phyloP scores from a whole-genome alignment of 768 basidiomycete species.

The Hericium alpestre region DNA sequence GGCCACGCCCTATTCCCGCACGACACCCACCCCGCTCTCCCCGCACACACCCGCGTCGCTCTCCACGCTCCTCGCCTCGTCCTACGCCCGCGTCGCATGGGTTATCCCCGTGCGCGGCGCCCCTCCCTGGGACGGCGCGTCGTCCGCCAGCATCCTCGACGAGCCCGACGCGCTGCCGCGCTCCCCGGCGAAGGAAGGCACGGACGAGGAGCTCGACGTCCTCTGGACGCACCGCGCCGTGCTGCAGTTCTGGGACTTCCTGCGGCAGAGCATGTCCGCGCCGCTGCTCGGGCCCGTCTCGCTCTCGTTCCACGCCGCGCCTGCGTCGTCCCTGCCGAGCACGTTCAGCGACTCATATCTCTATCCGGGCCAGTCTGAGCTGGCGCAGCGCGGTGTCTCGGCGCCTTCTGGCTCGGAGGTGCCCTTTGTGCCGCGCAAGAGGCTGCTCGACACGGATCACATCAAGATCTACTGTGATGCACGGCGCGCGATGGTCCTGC shows the following conservation, averaged over 20 bases:
- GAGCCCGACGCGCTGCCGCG: constrained; percentile 13
- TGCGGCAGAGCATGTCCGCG: constrained; percentile 27
- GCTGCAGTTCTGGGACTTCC: constrained; percentile 39
- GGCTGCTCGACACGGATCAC: constrained; percentile 25
- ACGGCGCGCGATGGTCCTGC: constrained; percentile 33
- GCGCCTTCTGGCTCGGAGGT: not conserved
- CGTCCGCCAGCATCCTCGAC: constrained; percentile 28
- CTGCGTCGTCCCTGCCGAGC: not conserved
- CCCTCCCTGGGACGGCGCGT: constrained; percentile 37
- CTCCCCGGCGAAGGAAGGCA: not conserved
- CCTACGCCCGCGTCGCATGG: constrained; percentile 40
- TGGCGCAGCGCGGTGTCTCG: not conserved
- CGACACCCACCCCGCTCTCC: not conserved
- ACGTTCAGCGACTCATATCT: not conserved
- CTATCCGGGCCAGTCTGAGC: not conserved
- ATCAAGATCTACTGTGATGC: constrained; percentile 55
- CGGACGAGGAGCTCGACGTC: constrained; percentile 19
- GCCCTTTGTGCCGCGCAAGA: not conserved
- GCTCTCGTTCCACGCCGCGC: constrained; percentile 34
- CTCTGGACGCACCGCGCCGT: constrained; percentile 38
- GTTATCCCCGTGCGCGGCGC: constrained; percentile 46
- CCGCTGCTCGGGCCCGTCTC: constrained; percentile 32
- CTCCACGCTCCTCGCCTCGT: not conserved
- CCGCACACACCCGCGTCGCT: not conserved
- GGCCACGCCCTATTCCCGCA: not conserved